A percentile compares a stretch with the other conserved stretches of the same genome.
phyloP scores from a whole-genome alignment of 2,329 filamentous ascomycete species.

The Sporothrix euskadiensis region DNA sequence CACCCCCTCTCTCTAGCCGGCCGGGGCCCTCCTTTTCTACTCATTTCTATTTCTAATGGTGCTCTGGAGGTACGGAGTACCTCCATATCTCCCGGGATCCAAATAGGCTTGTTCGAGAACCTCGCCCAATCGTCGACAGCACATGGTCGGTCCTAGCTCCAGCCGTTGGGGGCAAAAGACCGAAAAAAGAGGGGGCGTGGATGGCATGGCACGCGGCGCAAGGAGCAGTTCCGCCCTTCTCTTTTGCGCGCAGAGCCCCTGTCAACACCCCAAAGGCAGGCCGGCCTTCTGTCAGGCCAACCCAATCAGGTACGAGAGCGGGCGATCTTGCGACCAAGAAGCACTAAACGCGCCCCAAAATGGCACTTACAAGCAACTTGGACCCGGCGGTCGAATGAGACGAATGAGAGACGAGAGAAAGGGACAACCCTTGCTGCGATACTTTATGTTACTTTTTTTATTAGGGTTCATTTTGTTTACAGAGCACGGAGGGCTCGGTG shows the following conservation, averaged over 20 bases:
- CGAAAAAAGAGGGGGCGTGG: background rate
- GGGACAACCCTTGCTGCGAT: background rate
- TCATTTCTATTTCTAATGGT: background rate
- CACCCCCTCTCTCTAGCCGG: too few species aligned
- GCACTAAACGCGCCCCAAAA: background rate
- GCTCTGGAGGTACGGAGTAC: background rate
- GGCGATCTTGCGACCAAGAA: constrained; percentile 12
- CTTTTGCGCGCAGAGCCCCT: background rate
- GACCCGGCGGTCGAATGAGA: background rate
- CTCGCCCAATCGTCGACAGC: constrained; percentile 30
- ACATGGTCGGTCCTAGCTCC: constrained; percentile 25
- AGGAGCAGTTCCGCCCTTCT: background rate
- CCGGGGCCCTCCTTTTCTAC: background rate
- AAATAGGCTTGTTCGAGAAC: constrained; percentile 12
- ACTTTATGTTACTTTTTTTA: background rate
- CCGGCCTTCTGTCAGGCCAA: background rate
- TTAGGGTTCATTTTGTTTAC: background rate
- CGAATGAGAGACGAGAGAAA: background rate
- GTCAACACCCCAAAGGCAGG: background rate
- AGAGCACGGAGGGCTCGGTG: background rate
- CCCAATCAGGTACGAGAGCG: constrained; percentile 19
- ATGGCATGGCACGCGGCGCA: constrained; percentile 15
- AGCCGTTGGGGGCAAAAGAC: background rate
- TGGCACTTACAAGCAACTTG: constrained; percentile 1
- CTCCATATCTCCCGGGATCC: background rate